Percentiles rank a stretch among this genome's conserved stretches.
These are phyloP conservation scores for Ceratocystis lukuohia DNA, from an alignment of 2,329 filamentous ascomycete species.

Conservation along the genomic window DNA sequence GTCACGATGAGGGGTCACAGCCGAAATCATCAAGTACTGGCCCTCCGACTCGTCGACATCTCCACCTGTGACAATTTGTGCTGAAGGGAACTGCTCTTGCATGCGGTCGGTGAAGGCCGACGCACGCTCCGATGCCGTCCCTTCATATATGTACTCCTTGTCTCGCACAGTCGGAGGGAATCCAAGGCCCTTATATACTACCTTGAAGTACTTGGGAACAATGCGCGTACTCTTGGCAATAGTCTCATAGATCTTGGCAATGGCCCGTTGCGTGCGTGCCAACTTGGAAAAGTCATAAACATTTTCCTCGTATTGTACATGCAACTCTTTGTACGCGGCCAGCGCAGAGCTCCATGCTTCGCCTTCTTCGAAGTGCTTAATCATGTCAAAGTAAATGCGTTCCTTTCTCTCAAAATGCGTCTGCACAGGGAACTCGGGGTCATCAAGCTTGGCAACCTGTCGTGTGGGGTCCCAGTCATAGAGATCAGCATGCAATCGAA, in stretches of 20 bases:
- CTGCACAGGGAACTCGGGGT: slow-evolving; percentile 70
- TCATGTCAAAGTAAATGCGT: slow-evolving; percentile 83
- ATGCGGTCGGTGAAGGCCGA: slow-evolving; percentile 79
- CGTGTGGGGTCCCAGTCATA: slow-evolving; percentile 77
- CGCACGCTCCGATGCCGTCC: slow-evolving; percentile 60
- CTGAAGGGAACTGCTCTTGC: slow-evolving; percentile 77
- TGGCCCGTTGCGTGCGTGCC: slow-evolving; percentile 75
- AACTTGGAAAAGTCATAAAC: slow-evolving; percentile 86
- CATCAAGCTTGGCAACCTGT: slow-evolving; percentile 50
- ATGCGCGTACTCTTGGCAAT: slow-evolving; percentile 69
- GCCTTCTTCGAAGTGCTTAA: slow-evolving; percentile 88
- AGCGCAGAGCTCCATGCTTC: slow-evolving; percentile 85
- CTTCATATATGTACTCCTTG: slow-evolving; percentile 88
- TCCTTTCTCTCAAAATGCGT: slow-evolving; percentile 88
- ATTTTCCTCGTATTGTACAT: slow-evolving; percentile 79
- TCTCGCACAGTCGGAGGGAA: slow-evolving; percentile 71
- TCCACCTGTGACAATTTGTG: slow-evolving; percentile 60
- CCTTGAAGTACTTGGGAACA: slow-evolving; percentile 78
- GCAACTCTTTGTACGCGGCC: slow-evolving; percentile 77
- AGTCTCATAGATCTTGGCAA: slow-evolving; percentile 81
- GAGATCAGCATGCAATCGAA: slow-evolving; percentile 80
- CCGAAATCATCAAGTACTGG: slow-evolving; percentile 73
- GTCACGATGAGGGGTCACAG: slow-evolving; percentile 71
- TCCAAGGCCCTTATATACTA: slow-evolving; percentile 76
- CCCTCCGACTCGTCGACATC: slow-evolving; percentile 72